phyloP scores from a whole-genome alignment of 2,329 filamentous ascomycete species.

The Beauveria caledonica region DNA sequence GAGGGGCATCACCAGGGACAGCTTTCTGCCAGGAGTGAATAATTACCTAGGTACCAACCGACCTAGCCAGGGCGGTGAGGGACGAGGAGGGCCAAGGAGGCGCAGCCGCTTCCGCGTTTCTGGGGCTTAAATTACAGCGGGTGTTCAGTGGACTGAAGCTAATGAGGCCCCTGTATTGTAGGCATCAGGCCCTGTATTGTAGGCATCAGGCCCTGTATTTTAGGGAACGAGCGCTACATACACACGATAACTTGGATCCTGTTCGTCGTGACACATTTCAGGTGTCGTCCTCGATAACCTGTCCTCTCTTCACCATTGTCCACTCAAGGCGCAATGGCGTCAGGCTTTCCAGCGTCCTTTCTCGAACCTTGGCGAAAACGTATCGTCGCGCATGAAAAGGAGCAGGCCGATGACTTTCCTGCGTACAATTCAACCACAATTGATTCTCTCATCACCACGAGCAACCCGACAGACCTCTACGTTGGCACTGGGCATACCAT shows the following conservation, averaged over 20 bases:
- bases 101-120: too few species aligned
- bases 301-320: neutral
- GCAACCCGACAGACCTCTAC: conserved; percentile 38
- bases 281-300: neutral
- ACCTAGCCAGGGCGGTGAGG: conserved; percentile 4
- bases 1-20: neutral
- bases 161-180: too few species aligned
- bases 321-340: neutral
- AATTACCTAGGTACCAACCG: neutral
- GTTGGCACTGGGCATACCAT: conserved; percentile 52
- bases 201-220: neutral
- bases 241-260: too few species aligned
- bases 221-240: neutral
- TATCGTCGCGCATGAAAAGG: conserved; percentile 23
- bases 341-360: conserved; percentile 29
- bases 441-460: conserved; percentile 39
- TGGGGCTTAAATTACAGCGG: neutral
- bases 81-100: too few species aligned
- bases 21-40: conserved; percentile 5
- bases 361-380: conserved; percentile 29
- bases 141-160: neutral
- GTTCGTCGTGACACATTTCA: neutral
- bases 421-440: conserved; percentile 37
- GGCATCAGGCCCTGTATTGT: neutral
- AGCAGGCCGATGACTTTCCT: conserved; percentile 37